Evolutionary conservation across 257 asterid species (phyloP).

Genomic region (Striga asiatica): DNA sequence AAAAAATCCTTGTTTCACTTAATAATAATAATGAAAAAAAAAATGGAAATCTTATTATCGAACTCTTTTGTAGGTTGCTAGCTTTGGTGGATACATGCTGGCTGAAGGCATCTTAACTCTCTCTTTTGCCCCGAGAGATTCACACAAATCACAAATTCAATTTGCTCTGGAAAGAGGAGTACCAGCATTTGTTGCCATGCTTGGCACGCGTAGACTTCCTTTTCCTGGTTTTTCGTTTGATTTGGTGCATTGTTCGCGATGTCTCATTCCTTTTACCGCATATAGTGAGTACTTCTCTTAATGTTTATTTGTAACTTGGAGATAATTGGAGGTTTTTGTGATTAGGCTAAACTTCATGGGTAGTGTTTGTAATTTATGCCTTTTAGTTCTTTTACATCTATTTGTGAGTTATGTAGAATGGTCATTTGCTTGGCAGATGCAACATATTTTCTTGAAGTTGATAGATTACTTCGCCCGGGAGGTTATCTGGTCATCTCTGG

Average conservation of each 20-base stretch:
- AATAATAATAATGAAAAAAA: too few relatives aligned
- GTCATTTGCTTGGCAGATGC: conserved; percentile 58
- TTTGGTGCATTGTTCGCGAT: conserved; percentile 92
- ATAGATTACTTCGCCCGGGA: conserved; percentile 93
- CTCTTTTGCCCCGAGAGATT: conserved; percentile 96
- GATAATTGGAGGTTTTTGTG: background rate
- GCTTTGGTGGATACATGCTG: conserved; percentile 94
- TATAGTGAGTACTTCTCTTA: conserved; percentile 53
- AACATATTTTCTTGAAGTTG: conserved; percentile 91
- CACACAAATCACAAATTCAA: conserved; percentile 92
- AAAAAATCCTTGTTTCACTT: background rate
- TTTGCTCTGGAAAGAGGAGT: conserved; percentile 95
- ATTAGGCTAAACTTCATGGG: background rate
- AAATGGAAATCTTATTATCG: too few relatives aligned
- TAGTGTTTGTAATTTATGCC: background rate
- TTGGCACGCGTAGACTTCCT: conserved; percentile 91
- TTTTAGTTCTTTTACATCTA: background rate
- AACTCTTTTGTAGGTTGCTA: conserved; percentile 61
- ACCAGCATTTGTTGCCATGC: conserved; percentile 97
- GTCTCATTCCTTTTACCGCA: conserved; percentile 91
- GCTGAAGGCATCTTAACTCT: conserved; percentile 69
- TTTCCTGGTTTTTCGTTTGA: conserved; percentile 87
- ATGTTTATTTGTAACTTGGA: background rate
- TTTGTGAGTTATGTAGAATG: conserved; percentile 14
- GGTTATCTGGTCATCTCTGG: conserved; percentile 94